phyloP scores from a whole-genome alignment of 2,329 filamentous ascomycete species.

The Apiospora rasikravindrae region DNA sequence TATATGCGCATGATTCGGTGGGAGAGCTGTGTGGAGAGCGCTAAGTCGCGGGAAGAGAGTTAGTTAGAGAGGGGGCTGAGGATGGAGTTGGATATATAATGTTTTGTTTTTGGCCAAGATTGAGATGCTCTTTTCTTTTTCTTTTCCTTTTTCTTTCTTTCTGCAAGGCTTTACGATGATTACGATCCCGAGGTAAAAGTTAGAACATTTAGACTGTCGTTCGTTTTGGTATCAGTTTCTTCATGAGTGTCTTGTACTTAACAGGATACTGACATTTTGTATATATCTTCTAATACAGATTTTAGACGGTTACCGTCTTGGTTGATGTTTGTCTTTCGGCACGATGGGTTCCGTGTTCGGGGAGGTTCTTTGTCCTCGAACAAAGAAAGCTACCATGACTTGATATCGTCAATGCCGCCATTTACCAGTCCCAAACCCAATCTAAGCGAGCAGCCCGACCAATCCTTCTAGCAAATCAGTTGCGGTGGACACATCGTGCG shows the following conservation, averaged over 20 bases:
- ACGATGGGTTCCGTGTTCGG: neutral
- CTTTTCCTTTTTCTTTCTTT: no score
- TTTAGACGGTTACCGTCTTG: no score
- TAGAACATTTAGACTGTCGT: neutral
- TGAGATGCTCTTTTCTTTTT: neutral
- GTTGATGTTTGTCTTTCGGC: neutral
- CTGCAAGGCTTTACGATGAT: neutral
- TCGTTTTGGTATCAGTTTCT: neutral
- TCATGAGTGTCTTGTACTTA: neutral
- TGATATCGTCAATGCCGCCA: neutral
- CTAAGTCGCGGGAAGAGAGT: conserved; percentile 35
- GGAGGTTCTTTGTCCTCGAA: neutral
- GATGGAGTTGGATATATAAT: neutral
- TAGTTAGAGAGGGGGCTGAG: neutral
- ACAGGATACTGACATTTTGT: neutral
- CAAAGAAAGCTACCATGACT: neutral
- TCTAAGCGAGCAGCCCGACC: neutral
- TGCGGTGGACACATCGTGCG: neutral
- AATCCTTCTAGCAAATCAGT: neutral
- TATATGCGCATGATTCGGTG: conserved; percentile 40
- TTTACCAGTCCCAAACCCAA: neutral
- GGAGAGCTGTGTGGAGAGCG: conserved; percentile 41
- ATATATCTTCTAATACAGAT: neutral
- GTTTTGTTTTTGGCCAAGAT: neutral
- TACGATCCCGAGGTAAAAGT: no score